These are phyloP conservation scores for Melocanna baccifera DNA, from an alignment of 176 grass and related monocot genomes.

Conservation along the genomic window DNA sequence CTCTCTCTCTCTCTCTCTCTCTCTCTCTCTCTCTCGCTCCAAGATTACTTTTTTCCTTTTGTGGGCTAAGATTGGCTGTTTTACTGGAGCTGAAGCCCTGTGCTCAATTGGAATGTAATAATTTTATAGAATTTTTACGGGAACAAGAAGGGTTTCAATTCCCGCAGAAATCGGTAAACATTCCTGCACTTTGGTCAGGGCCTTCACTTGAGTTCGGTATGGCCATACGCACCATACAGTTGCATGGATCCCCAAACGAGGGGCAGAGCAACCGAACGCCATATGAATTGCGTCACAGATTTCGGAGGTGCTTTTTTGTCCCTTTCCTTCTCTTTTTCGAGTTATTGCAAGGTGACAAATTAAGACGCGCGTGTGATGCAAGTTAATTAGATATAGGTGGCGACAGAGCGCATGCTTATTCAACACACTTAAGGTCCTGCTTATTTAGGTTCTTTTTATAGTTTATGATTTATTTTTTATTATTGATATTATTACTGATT, in stretches of 20 bases:
- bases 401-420: slow-evolving; percentile 5
- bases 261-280: background rate
- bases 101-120: background rate
- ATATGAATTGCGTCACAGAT: background rate
- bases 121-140: background rate
- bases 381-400: background rate
- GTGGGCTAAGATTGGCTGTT: too few relatives aligned
- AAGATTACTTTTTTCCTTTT: too few relatives aligned
- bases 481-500: too few relatives aligned
- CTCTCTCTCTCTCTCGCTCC: too few relatives aligned
- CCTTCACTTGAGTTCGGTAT: background rate
- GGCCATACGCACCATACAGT: background rate
- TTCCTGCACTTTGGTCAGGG: too few relatives aligned
- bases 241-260: background rate
- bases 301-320: too few relatives aligned
- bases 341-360: background rate
- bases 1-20: too few relatives aligned
- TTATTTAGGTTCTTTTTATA: too few relatives aligned
- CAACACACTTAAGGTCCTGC: background rate
- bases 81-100: too few relatives aligned
- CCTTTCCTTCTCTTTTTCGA: background rate
- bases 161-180: background rate
- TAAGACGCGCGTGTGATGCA: slow-evolving; percentile 10
- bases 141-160: background rate
- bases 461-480: too few relatives aligned